Conservation (phyloP, 2,329 filamentous ascomycete species). For the Fonsecaea monophora region DNA sequence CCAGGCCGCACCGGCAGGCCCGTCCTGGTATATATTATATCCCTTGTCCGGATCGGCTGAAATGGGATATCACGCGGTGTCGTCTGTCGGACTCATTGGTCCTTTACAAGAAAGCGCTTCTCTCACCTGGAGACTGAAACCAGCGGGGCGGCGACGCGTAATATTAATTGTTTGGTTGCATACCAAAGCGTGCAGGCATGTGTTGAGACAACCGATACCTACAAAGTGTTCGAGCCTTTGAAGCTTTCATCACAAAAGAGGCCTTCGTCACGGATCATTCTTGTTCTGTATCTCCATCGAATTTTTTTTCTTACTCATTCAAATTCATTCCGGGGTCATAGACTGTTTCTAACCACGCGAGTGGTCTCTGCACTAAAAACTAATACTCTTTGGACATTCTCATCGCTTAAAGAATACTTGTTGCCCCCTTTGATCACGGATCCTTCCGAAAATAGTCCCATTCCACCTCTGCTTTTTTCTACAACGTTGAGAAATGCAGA, state of each 20-base stretch:
- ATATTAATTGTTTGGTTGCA: too few species aligned
- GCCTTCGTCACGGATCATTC: not conserved
- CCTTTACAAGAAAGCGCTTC: too few species aligned
- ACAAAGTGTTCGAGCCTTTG: too few species aligned
- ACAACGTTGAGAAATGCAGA: not conserved
- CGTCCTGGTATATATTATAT: too few species aligned
- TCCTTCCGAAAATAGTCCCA: not conserved
- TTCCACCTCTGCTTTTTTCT: not conserved
- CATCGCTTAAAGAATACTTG: not conserved
- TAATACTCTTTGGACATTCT: slow-evolving; percentile 2
- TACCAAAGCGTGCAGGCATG: too few species aligned
- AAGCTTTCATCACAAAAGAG: not conserved
- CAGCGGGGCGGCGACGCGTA: too few species aligned
- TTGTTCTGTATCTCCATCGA: not conserved
- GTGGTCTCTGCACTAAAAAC: slow-evolving; percentile 3
- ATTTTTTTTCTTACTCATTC: not conserved
- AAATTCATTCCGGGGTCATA: slow-evolving; percentile 1
- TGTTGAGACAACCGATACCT: too few species aligned
- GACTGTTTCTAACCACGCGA: not conserved
- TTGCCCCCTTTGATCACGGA: not conserved
- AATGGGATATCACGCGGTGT: not conserved
- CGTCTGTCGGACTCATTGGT: not conserved
- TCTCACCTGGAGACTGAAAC: too few species aligned
- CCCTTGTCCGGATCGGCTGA: not conserved
- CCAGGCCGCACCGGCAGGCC: not conserved